These are phyloP conservation scores for Acanthamoeba polyphaga DNA, from an alignment of 208 protist genomes.

Conservation along the genomic window DNA sequence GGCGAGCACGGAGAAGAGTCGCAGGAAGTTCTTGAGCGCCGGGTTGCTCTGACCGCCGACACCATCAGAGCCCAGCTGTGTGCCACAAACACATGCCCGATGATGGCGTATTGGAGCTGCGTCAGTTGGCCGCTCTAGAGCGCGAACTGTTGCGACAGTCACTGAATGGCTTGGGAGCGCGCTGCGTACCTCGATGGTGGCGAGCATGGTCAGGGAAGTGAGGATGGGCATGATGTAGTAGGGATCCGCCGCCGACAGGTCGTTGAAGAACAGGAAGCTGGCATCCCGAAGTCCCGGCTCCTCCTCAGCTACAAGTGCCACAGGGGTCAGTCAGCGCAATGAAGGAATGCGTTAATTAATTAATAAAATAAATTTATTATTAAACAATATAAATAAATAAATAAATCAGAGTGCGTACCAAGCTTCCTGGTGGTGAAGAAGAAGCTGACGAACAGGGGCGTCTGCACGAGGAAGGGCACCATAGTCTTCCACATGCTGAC, in stretches of 20 bases:
- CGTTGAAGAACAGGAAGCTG: constrained; percentile 2
- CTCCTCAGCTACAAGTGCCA: background rate
- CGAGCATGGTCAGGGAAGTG: background rate
- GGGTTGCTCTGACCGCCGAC: constrained; percentile 6
- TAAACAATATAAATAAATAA: background rate
- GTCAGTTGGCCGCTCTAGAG: background rate
- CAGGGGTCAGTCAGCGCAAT: background rate
- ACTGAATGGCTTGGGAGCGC: no score
- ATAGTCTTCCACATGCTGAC: constrained; percentile 29
- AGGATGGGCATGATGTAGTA: constrained; percentile 37
- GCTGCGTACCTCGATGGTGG: constrained; percentile 19
- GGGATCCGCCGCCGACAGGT: constrained; percentile 1
- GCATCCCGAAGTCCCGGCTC: background rate
- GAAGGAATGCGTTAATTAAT: background rate
- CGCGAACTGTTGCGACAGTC: no score
- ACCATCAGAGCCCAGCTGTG: constrained; percentile 38
- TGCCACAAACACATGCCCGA: background rate
- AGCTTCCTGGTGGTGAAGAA: constrained; percentile 21
- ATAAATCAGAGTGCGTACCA: background rate
- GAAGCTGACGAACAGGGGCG: background rate
- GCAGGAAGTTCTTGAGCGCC: constrained; percentile 18
- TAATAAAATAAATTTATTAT: background rate
- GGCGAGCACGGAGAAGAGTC: constrained; percentile 1
- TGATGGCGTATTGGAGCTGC: background rate
- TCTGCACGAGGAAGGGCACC: constrained; percentile 8